Conservation (phyloP, 2,329 filamentous ascomycete genomes). For the Diaporthe citrichinensis region DNA sequence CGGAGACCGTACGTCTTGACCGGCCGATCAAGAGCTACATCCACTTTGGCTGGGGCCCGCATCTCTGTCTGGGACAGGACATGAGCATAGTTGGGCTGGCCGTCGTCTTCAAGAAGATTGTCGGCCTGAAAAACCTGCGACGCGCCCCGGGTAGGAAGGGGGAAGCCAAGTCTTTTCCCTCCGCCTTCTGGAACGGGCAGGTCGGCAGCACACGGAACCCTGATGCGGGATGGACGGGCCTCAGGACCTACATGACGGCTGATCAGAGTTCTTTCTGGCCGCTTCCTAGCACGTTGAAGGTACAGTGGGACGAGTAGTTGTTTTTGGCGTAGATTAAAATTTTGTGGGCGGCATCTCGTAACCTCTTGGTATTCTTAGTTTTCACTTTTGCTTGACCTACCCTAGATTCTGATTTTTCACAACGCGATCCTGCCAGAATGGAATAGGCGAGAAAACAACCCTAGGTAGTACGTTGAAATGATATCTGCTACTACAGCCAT, state of each 20-base stretch:
- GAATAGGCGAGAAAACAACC: not conserved
- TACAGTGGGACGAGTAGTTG: conserved; percentile 44
- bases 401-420: not conserved
- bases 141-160: conserved; percentile 46
- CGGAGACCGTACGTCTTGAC: conserved; percentile 62
- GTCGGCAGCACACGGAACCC: conserved; percentile 32
- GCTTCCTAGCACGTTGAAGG: conserved; percentile 45
- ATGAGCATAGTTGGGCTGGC: conserved; percentile 50
- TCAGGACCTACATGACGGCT: conserved; percentile 46
- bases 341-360: not conserved
- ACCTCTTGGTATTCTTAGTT: not conserved
- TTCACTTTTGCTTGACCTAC: not conserved
- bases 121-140: conserved; percentile 46
- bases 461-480: not conserved
- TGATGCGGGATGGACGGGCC: conserved; percentile 43
- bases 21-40: conserved; percentile 66
- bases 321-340: no score
- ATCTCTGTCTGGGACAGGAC: conserved; percentile 66
- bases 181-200: conserved; percentile 44
- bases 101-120: conserved; percentile 46
- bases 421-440: not conserved
- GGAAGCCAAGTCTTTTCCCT: conserved; percentile 43
- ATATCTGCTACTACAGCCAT: not conserved
- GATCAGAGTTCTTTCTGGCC: conserved; percentile 47
- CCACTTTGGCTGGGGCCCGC: conserved; percentile 65